phyloP scores from a whole-genome alignment of 768 basidiomycete genomes.

The Mycena indigotica region DNA sequence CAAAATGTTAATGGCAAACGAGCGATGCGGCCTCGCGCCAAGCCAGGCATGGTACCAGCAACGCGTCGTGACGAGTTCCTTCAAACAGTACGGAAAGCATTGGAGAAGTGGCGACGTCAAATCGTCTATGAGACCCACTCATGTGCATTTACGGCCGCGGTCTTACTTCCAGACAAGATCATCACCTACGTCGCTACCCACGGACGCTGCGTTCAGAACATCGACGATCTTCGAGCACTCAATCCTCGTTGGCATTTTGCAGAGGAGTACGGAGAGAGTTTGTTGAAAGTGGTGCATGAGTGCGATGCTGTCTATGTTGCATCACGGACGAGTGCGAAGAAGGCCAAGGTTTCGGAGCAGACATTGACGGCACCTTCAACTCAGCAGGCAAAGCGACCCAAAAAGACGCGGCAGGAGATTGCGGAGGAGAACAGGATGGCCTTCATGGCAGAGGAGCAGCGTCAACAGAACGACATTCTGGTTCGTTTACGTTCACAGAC shows the following conservation, averaged over 20 bases:
- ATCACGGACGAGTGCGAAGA: no score
- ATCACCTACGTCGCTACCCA: slow-evolving; percentile 27
- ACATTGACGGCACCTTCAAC: no score
- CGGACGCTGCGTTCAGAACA: slow-evolving; percentile 15
- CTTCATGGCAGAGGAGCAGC: no score
- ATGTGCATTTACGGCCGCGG: slow-evolving; percentile 13
- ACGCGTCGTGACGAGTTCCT: slow-evolving; percentile 18
- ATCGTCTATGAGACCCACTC: slow-evolving; percentile 2
- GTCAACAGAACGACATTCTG: no score
- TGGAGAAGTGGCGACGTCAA: slow-evolving; percentile 18
- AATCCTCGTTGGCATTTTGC: slow-evolving; percentile 11
- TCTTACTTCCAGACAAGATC: slow-evolving; percentile 33
- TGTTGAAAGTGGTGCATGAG: no score
- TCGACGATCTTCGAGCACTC: slow-evolving; percentile 18
- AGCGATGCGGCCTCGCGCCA: slow-evolving; percentile 4
- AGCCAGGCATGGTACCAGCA: slow-evolving; percentile 4
- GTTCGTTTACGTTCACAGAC: no score
- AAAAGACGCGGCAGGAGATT: no score
- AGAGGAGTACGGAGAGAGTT: slow-evolving; percentile 23
- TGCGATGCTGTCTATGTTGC: no score
- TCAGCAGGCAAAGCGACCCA: no score
- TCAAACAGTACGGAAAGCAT: slow-evolving; percentile 5
- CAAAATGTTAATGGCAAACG: slow-evolving; percentile 28
- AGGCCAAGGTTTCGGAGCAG: no score
- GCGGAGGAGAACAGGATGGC: no score